Base-by-base conservation (phyloP, 306 rosid genomes). In the Carpinus fangiana region DNA sequence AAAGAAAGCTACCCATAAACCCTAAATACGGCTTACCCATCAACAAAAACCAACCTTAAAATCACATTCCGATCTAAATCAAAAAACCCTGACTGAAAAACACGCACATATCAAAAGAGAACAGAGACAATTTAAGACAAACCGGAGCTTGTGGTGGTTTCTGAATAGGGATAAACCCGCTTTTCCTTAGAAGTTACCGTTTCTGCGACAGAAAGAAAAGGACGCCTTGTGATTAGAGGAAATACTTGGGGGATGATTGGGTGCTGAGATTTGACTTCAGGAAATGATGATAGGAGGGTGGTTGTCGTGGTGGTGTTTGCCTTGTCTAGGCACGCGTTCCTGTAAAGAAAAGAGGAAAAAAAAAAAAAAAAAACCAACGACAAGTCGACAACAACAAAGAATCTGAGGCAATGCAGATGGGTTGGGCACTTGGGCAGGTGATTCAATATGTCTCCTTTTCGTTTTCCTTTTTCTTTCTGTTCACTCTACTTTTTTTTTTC, bases 41-140 rank as follows among this genome's bases (percentile, higher is more conserved):
- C 38, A 64, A 65, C n/a, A 70, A 48, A 45, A 76, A 36, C 67
- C 64, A 74, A 66, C 75, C 51, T 16, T 3, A 82, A 48, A 59
- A 70, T 13, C 82, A 51, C 46, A 53, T 47, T 41, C 34, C 31
- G 34, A 73, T 62, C 12, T 64, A 17, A 74, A 70, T 20, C 73
- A 34, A 68, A 76, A 36, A 74, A 34, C 50, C 51, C 72, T 70
- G 78, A 52, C 26, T 17, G 31, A 74, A 55, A 28, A 26, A 18
- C 56, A 56, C 54, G 74, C 72, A 67, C 34, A 67, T 43, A 36
- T 73, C 50, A 54, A 76, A 52, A 34, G 16, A 66, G 8, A 72
- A 73, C 17, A 47, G 3, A 67, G 50, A 67, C 21, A 70, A 69
- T 46, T 2, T 23, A 65, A 64, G 77, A 71, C 74, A 73, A 1